Base-by-base conservation (phyloP, 2,329 filamentous ascomycete species). In the Colletotrichum tanaceti region DNA sequence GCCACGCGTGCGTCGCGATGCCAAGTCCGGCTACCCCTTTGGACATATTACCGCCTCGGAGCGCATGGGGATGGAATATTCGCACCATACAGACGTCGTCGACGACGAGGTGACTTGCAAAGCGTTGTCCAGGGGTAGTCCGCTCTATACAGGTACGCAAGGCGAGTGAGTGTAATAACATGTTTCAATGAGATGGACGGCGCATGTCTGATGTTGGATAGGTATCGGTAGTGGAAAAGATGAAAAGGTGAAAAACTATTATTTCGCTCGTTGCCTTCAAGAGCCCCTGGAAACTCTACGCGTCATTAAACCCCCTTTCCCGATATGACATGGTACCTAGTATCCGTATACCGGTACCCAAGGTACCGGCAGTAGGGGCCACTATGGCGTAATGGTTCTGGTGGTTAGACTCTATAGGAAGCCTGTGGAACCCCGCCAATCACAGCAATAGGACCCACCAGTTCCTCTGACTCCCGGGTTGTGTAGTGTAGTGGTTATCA, bases 401-500 rank as follows among this genome's bases (percentile, higher is more conserved):
- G n/a, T n/a, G n/a, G n/a, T n/a, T n/a, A n/a, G n/a, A n/a, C n/a
- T n/a, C n/a, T n/a, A n/a, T n/a, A n/a, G n/a, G n/a, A 9, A 0
- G 7, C 2, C 2, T 52, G 10, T 20, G 0, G 3, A 7, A 3
- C 9, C 1, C 1, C 32, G 13, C 54, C 61, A 68, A 65, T 65
- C 49, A 65, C 32, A 39, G 5, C n/a, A 46, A 18, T 43, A 32
- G 47, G 46, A 52, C 47, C 46, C 54, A 24, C 46, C 28, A 18
- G 47, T 16, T 24, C 7, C 4, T 4, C 5, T 0, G 10, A 4
- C 1, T 2, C n/a, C 5, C 5, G 2, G 66, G 66, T 69, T 69
- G 66, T 69, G 22, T 69, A 69, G 66, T 69, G 66, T 69, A 69
- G 66, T 50, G 66, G 66, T 69, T 60, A 69, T 69, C 66, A 69